Conservation (phyloP, 441 rosid genomes). For the Gossypium schwendimanii region DNA sequence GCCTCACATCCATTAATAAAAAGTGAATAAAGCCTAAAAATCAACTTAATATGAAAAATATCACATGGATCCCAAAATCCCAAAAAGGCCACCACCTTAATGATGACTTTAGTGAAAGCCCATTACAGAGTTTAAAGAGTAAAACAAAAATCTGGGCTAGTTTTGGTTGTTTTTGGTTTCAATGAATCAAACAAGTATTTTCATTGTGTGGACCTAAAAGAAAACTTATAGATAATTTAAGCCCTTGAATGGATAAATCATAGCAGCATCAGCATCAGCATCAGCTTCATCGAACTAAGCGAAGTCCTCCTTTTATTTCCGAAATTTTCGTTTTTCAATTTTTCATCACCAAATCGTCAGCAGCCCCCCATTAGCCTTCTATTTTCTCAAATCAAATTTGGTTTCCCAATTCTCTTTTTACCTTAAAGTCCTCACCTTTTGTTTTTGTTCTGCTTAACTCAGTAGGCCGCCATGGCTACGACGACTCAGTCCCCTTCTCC, state of each 20-base stretch:
- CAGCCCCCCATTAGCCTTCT: not conserved
- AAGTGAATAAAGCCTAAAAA: not conserved
- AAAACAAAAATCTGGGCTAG: too few species aligned
- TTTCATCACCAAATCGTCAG: not conserved
- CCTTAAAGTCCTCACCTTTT: not conserved
- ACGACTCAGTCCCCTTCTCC: constrained; percentile 28
- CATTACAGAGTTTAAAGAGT: too few species aligned
- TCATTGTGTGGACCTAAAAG: too few species aligned
- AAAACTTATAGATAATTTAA: too few species aligned
- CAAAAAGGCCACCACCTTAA: too few species aligned
- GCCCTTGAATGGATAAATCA: too few species aligned
- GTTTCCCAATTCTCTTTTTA: not conserved
- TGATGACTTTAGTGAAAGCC: too few species aligned
- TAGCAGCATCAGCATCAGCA: not conserved
- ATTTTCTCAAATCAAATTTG: not conserved
- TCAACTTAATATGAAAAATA: too few species aligned
- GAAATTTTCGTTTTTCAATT: not conserved
- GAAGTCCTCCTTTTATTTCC: not conserved
- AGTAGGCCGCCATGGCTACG: constrained; percentile 12
- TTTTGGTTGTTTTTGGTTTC: too few species aligned
- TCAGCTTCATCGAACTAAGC: not conserved
- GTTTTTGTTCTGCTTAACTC: not conserved
- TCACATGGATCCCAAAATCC: too few species aligned
- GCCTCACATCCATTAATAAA: not conserved
- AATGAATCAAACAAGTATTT: too few species aligned